Evolutionary conservation across 139 green algal species (phyloP), one percentile per base, ranked within the genome.

Genomic region (Coccomyxa sp.): DNA sequence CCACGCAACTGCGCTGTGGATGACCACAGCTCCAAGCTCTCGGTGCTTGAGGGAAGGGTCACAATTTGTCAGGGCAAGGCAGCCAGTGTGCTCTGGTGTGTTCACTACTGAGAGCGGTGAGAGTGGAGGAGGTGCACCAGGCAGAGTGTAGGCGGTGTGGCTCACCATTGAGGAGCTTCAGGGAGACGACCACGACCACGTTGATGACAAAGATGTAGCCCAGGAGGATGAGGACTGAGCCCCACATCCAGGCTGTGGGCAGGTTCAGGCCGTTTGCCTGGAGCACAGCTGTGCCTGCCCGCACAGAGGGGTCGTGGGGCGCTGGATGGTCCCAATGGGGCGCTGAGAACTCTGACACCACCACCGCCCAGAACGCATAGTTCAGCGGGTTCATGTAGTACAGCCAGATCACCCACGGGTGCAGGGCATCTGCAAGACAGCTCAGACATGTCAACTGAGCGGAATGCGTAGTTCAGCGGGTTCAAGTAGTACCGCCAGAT

Each of bases 271-370:
- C 27, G 27, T 34, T 50, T 12, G 35, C n/a, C 24, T 76, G 38
- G 22, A 64, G 72, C 38, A 64, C 16, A 10, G 33, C 35, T 34
- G 34, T 75, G 16, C 70, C 70, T 34, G 44, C 4, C 16, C 2
- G 22, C 3, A 44, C 35, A 18, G 34, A 38, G 64, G 64, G 64
- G 64, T 72, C 29, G 29, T 14, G 10, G 6, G 71, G 39, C 3
- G 22, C 37, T 22, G 29, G 64, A 22, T 38, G 14, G 14, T 55
- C 9, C 74, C 74, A 78, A 7, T 34, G 50, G 0, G 74, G 74
- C 16, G 74, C 78, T 34, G 82, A 80, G 68, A 89, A 90, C 72
- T 90, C 88, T 79, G 86, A 88, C 0, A 88, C 74, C 16, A 83
- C 73, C n/a, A 89, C 70, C 10, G 77, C 44, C 22, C 22, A 18